Percentiles rank a stretch among this genome's conserved stretches.
Evolutionary conservation across 2,329 filamentous ascomycete genomes (phyloP).

Genomic region (Penicillium capsulatum): DNA sequence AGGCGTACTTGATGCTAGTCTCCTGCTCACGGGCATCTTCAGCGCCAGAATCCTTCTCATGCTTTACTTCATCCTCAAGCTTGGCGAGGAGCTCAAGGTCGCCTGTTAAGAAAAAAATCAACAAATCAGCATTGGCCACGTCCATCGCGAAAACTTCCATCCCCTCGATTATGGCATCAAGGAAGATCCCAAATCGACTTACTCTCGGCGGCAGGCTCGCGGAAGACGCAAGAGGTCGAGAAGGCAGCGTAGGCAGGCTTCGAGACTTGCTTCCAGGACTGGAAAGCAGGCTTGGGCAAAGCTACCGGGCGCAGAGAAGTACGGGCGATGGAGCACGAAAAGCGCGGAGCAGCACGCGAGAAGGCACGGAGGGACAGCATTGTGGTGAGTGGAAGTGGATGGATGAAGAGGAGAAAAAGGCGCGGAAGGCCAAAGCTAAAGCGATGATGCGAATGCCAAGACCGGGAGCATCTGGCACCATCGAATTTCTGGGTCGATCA

Average conservation of each 20-base stretch:
- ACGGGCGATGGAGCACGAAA: conserved; percentile 55
- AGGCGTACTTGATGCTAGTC: conserved; percentile 86
- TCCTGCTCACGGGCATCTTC: conserved; percentile 71
- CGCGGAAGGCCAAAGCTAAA: conserved; percentile 20
- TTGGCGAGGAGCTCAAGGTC: conserved; percentile 82
- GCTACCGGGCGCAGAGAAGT: conserved; percentile 48
- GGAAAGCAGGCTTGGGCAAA: conserved; percentile 49
- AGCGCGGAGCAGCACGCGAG: conserved; percentile 63
- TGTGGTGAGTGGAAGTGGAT: conserved; percentile 28
- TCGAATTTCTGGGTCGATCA: conserved; percentile 18
- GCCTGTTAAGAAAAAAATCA: conserved; percentile 35
- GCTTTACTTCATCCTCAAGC: conserved; percentile 75
- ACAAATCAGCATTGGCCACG: conserved; percentile 5
- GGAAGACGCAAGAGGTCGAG: conserved; percentile 42
- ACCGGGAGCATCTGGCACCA: conserved; percentile 18
- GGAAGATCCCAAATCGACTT: conserved; percentile 15
- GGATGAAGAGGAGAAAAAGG: conserved; percentile 20
- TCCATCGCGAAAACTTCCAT: not conserved
- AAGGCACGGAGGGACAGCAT: conserved; percentile 69
- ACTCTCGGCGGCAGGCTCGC: conserved; percentile 47
- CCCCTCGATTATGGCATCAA: not conserved
- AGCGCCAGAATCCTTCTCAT: conserved; percentile 76
- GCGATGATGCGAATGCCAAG: conserved; percentile 31
- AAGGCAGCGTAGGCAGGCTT: conserved; percentile 45
- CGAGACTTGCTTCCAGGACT: conserved; percentile 45